Evolutionary conservation across 768 basidiomycete species (phyloP).

Genomic region (Amanita brunnescens): DNA sequence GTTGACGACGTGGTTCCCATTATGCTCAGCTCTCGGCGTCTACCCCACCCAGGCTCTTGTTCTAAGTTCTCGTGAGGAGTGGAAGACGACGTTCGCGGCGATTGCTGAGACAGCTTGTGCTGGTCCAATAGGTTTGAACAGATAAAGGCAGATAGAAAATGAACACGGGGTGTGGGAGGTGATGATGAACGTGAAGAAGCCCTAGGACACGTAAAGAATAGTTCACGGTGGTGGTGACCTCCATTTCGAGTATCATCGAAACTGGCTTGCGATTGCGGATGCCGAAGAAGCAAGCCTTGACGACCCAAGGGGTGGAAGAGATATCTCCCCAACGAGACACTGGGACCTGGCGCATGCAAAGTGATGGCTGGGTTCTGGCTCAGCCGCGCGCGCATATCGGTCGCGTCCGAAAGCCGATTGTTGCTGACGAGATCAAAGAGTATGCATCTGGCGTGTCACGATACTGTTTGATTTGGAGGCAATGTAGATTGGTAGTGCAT

Average conservation of each 20-base stretch:
- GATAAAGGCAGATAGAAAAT: conserved; percentile 42
- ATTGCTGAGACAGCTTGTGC: conserved; percentile 51
- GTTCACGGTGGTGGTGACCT: conserved; percentile 41
- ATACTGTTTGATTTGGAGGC: too few relatives aligned
- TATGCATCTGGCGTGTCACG: too few relatives aligned
- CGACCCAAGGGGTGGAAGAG: conserved; percentile 50
- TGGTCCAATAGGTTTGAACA: conserved; percentile 43
- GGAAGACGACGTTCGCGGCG: conserved; percentile 45
- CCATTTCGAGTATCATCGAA: conserved; percentile 44
- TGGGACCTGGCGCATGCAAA: too few relatives aligned
- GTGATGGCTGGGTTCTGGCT: too few relatives aligned
- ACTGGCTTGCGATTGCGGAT: conserved; percentile 51
- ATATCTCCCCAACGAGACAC: too few relatives aligned
- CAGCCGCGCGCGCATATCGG: too few relatives aligned
- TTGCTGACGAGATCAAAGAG: too few relatives aligned
- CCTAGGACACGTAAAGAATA: conserved; percentile 46
- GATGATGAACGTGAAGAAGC: conserved; percentile 53
- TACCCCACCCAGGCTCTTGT: conserved; percentile 54
- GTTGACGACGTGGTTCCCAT: conserved; percentile 44
- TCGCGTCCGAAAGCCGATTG: too few relatives aligned
- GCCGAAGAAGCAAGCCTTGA: conserved; percentile 54
- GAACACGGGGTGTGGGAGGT: conserved; percentile 52
- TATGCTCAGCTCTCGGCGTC: conserved; percentile 42
- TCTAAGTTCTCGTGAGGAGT: conserved; percentile 42
- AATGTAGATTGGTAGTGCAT: too few relatives aligned